Evolutionary conservation across 2,329 filamentous ascomycete genomes (phyloP), one percentile per base, ranked within the genome.

Genomic region (Stemphylium beticola): DNA sequence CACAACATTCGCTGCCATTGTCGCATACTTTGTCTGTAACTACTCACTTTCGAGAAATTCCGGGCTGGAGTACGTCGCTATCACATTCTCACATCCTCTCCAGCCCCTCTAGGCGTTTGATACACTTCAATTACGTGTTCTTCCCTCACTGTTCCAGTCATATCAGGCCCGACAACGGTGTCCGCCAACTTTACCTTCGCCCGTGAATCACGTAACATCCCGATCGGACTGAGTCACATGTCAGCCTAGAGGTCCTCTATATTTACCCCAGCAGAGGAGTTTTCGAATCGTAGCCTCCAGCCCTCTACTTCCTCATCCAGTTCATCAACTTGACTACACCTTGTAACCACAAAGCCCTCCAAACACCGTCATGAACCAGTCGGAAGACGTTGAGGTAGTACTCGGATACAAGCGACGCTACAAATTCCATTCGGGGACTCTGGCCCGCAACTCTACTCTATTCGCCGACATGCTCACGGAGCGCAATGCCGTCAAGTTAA

Each of bases 361-460:
- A 29, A 29, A 29, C 26, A 11, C 26, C 33, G 43, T n/a, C n/a
- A 73, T 72, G 69, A 66, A 73, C 32, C 68, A 72, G 57, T 57
- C 63, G n/a, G 69, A 74, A 52, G 73, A 75, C 32, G 72, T 76
- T 9, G 62, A 68, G 34, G 49, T 77, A 26, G 58, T 70, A 11
- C 68, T 77, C 17, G 58, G 67, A 14, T 65, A 69, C 33, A 51
- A 68, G 14, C 64, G 61, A 15, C 61, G 57, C 37, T 72, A 74
- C 57, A 65, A 65, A 24, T 72, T 76, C 22, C 74, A 77, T 51
- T 66, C 73, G 7, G 67, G 69, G 39, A 69, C 69, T 11, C 61
- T 77, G 5, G 69, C 70, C 17, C 66, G 73, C 37, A 69, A 63
- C 58, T 70, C 64, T 2, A 66, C 68, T 0, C 61, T 71, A 15